Percentiles rank a stretch among this genome's conserved stretches.
Conservation (phyloP, 73 alveolate genomes). For the Uronychia binucleata region DNA sequence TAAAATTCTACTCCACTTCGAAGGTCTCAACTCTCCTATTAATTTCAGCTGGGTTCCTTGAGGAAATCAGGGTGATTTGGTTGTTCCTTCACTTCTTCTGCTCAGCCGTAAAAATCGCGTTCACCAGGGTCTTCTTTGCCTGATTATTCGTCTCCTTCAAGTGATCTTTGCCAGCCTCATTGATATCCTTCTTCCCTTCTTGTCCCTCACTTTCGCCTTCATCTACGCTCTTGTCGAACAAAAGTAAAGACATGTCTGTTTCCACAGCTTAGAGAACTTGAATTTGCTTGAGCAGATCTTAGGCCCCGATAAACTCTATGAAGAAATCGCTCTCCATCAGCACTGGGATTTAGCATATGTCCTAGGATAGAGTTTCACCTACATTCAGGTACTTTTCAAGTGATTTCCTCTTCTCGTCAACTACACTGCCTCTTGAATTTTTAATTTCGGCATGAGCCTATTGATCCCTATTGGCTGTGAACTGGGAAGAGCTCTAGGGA, state of each 20-base stretch:
- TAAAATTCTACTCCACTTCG: neutral
- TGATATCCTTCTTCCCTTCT: too few relatives aligned
- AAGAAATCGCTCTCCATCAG: slow-evolving; percentile 32
- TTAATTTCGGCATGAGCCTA: neutral
- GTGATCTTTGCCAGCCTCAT: too few relatives aligned
- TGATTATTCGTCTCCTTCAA: too few relatives aligned
- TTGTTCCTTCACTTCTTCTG: neutral
- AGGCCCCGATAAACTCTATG: slow-evolving; percentile 32
- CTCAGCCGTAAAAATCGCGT: neutral
- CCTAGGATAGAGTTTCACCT: slow-evolving; percentile 1
- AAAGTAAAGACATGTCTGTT: neutral
- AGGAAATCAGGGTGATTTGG: neutral
- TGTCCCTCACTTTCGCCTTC: neutral
- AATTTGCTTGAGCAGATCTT: neutral
- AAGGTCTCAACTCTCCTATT: neutral
- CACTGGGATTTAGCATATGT: slow-evolving; percentile 27
- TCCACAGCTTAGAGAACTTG: neutral
- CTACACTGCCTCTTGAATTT: slow-evolving; percentile 8
- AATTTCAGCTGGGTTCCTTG: neutral
- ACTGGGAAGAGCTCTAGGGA: slow-evolving; percentile 6
- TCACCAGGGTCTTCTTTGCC: neutral
- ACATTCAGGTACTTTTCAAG: slow-evolving; percentile 9
- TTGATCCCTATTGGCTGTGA: neutral
- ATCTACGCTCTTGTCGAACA: neutral
- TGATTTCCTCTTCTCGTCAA: slow-evolving; percentile 8